Evolutionary conservation across 2,329 filamentous ascomycete species (phyloP).

Genomic region (Aspergillus bombycis): DNA sequence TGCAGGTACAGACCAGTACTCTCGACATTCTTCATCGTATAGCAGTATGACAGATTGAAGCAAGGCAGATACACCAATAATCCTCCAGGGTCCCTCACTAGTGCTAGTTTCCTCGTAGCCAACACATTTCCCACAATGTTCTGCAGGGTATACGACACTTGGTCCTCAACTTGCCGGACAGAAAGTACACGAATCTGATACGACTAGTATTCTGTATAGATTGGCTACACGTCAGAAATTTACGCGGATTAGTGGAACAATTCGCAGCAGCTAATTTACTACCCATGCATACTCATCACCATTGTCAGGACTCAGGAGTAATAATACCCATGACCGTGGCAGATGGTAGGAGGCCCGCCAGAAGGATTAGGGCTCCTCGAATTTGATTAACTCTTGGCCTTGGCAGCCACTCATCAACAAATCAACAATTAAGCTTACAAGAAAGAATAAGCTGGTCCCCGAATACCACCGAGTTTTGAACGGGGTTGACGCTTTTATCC

Average conservation of each 20-base stretch:
- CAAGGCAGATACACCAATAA: neutral
- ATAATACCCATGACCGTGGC: neutral
- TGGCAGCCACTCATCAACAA: neutral
- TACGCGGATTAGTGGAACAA: neutral
- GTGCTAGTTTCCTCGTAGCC: neutral
- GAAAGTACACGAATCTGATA: neutral
- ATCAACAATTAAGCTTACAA: neutral
- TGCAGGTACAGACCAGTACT: neutral
- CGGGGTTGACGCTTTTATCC: neutral
- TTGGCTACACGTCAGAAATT: neutral
- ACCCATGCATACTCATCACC: neutral
- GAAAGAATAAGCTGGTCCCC: neutral
- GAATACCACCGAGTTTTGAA: neutral
- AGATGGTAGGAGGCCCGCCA: neutral
- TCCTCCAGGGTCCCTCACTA: neutral
- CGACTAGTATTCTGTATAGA: neutral
- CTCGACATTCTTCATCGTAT: neutral
- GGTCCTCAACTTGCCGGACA: neutral
- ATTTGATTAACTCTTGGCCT: neutral
- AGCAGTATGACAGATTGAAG: neutral
- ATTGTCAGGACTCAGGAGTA: too few species aligned
- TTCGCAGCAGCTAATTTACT: neutral
- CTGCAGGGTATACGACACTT: neutral
- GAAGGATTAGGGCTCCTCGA: neutral
- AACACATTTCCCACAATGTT: neutral